These are phyloP conservation scores for Aspergillus spinulosporus DNA, from an alignment of 2,329 filamentous ascomycete species.

Conservation along the genomic window DNA sequence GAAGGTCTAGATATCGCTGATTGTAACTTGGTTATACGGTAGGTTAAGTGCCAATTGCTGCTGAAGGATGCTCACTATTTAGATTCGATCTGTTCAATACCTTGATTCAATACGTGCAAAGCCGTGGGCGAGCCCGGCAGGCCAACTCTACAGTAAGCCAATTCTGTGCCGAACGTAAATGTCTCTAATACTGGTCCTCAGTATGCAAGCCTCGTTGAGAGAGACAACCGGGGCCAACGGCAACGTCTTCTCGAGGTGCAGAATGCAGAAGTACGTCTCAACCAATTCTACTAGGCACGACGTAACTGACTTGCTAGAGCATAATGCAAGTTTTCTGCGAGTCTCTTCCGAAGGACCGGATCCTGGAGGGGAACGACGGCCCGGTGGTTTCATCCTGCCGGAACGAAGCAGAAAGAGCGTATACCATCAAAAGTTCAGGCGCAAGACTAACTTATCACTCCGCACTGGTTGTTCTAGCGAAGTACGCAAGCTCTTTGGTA, in stretches of 20 bases:
- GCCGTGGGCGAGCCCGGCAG: conserved; percentile 80
- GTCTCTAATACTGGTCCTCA: conserved; percentile 17
- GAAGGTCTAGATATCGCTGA: conserved; percentile 67
- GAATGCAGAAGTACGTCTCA: conserved; percentile 45
- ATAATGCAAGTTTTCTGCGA: conserved; percentile 75
- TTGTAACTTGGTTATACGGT: conserved; percentile 63
- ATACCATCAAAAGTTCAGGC: conserved; percentile 65
- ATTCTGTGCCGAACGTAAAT: not conserved
- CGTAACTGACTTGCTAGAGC: conserved; percentile 32
- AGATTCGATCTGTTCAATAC: conserved; percentile 86
- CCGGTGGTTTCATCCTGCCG: conserved; percentile 58
- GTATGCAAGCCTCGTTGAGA: conserved; percentile 82
- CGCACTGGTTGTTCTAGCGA: conserved; percentile 68
- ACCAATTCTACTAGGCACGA: not conserved
- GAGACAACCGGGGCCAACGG: conserved; percentile 65
- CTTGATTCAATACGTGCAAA: conserved; percentile 94
- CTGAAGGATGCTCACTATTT: conserved; percentile 14
- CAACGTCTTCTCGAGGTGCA: conserved; percentile 56
- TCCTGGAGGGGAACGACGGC: conserved; percentile 61
- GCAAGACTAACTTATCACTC: conserved; percentile 78
- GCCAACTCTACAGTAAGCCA: conserved; percentile 60
- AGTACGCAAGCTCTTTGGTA: conserved; percentile 70
- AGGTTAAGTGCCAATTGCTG: not conserved
- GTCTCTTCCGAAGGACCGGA: conserved; percentile 70
- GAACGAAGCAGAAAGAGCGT: conserved; percentile 56